Conservation (phyloP, 805 yeast species). For the Myxozyma monticola region DNA sequence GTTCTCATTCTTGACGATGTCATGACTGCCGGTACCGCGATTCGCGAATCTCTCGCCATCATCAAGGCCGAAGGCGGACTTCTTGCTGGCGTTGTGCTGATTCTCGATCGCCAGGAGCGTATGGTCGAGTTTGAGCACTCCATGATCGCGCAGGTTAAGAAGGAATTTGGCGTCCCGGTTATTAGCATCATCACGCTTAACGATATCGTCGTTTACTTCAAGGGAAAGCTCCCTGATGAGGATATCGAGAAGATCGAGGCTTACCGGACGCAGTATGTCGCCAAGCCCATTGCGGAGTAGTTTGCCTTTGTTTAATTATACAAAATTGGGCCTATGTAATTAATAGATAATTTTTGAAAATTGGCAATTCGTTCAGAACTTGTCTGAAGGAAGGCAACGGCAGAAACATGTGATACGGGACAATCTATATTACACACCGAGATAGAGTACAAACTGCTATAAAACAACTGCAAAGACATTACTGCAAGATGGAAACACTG, state of each 20-base stretch:
- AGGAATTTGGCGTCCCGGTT: slow-evolving; percentile 77
- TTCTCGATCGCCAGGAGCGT: slow-evolving; percentile 90
- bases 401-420: no score
- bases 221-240: slow-evolving; percentile 23
- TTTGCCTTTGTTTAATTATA: background rate
- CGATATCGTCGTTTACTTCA: slow-evolving; percentile 60
- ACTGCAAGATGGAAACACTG: no score
- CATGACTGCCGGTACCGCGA: slow-evolving; percentile 98
- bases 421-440: no score
- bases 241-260: slow-evolving; percentile 26
- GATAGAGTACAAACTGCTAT: no score
- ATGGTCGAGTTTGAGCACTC: slow-evolving; percentile 68
- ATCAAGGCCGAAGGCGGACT: slow-evolving; percentile 67
- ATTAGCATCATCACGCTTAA: slow-evolving; percentile 72
- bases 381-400: no score
- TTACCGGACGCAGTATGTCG: slow-evolving; percentile 18
- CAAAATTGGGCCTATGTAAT: no score
- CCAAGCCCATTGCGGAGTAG: slow-evolving; percentile 23
- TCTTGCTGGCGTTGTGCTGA: slow-evolving; percentile 82
- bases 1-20: slow-evolving; percentile 93
- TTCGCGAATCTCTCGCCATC: slow-evolving; percentile 86
- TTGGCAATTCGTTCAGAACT: no score
- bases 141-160: slow-evolving; percentile 78
- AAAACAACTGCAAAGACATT: no score
- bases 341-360: no score